Evolutionary conservation across 257 asterid species (phyloP).

Genomic region (Galeopsis tetrahit): DNA sequence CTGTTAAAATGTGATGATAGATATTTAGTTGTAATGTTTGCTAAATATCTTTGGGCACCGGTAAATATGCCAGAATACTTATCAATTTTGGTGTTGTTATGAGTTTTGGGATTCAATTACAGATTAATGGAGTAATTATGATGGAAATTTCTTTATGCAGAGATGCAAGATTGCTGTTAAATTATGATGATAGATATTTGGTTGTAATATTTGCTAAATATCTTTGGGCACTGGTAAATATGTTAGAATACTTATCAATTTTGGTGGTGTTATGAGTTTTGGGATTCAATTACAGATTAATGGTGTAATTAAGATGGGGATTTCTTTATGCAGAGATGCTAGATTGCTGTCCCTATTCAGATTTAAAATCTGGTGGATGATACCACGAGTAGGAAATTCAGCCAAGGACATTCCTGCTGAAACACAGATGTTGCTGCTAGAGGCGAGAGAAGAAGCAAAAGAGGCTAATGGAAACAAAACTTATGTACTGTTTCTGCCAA

Average conservation of each 20-base stretch:
- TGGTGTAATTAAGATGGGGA: background rate
- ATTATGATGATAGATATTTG: background rate
- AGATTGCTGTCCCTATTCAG: constrained; percentile 52
- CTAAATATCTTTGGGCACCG: background rate
- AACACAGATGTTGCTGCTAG: constrained; percentile 55
- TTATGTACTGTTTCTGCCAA: constrained; percentile 50
- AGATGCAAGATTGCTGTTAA: constrained; percentile 35
- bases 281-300: background rate
- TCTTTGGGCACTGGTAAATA: background rate
- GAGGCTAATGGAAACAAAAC: constrained; percentile 29
- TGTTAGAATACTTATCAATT: background rate
- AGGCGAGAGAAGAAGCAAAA: constrained; percentile 33
- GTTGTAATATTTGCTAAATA: background rate
- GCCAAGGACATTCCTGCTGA: constrained; percentile 54
- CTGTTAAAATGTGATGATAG: background rate
- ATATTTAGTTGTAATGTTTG: background rate
- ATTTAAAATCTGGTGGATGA: constrained; percentile 64
- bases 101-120: background rate
- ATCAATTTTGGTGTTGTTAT: background rate
- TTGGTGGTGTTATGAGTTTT: background rate
- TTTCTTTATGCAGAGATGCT: constrained; percentile 42
- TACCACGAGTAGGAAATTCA: constrained; percentile 53
- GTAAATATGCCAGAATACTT: background rate
- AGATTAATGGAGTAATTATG: background rate
- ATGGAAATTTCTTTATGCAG: constrained; percentile 35